Evolutionary conservation across 495 filamentous ascomycete species (phyloP).

Genomic region (Aspergillus carlsbadensis): DNA sequence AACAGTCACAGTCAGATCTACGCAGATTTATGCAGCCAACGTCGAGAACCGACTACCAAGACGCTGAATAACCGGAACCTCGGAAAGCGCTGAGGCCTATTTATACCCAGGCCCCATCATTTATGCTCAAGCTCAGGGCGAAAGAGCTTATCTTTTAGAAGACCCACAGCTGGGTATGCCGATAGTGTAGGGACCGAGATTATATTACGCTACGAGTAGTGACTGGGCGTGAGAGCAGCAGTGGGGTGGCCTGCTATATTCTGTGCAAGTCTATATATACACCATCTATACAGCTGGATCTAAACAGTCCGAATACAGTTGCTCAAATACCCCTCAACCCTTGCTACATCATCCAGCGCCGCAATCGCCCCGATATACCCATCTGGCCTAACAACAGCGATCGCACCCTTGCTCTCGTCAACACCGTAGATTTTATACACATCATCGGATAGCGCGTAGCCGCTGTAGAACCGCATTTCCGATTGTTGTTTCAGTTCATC

Average conservation of each 20-base stretch:
- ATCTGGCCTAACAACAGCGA: slow-evolving; percentile 64
- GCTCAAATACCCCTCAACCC: slow-evolving; percentile 37
- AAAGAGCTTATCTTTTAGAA: no score
- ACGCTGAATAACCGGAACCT: no score
- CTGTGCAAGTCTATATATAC: background rate
- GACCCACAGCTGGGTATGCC: no score
- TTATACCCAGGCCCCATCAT: no score
- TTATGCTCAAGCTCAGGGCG: no score
- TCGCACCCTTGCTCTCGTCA: slow-evolving; percentile 54
- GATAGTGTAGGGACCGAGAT: no score
- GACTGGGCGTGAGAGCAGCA: no score
- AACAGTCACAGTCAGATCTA: no score
- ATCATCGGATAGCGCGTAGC: slow-evolving; percentile 59
- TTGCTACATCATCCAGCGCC: slow-evolving; percentile 51
- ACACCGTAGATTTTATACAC: slow-evolving; percentile 66
- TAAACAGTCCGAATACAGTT: slow-evolving; percentile 25
- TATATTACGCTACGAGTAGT: no score
- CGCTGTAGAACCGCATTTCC: slow-evolving; percentile 61
- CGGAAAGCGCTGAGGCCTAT: no score
- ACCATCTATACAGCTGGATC: background rate
- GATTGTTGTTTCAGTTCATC: slow-evolving; percentile 56
- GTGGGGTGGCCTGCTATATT: background rate
- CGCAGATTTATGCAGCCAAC: no score
- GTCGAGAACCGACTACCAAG: no score
- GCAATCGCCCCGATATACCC: slow-evolving; percentile 63